Evolutionary conservation across 78 protist genomes (phyloP).

Genomic region (Dictyostelium brefeldianum): DNA sequence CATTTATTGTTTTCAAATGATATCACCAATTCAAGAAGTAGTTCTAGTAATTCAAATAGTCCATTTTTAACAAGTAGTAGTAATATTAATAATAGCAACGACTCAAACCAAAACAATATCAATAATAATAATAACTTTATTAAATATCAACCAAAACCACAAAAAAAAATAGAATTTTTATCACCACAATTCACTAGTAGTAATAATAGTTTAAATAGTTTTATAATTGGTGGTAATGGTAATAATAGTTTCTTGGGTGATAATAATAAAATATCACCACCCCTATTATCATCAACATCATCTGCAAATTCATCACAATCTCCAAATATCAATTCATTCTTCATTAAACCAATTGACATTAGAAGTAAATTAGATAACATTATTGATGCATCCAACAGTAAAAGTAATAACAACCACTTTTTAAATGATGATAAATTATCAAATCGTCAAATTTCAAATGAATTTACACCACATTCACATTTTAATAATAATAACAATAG

Average conservation of each 20-base stretch:
- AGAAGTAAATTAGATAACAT: not conserved
- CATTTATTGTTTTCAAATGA: too few relatives aligned
- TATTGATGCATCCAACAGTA: too few relatives aligned
- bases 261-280: not conserved
- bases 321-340: not conserved
- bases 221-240: not conserved
- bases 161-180: not conserved
- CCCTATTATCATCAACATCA: not conserved
- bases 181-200: not conserved
- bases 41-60: not conserved
- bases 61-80: not conserved
- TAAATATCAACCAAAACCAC: not conserved
- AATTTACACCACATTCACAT: not conserved
- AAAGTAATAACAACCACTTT: too few relatives aligned
- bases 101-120: not conserved
- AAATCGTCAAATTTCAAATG: slow-evolving; percentile 1
- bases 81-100: too few relatives aligned
- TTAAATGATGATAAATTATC: not conserved
- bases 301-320: not conserved
- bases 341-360: not conserved
- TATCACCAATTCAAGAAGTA: not conserved
- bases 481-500: not conserved
- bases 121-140: too few relatives aligned
- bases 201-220: not conserved
- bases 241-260: too few relatives aligned